These are phyloP conservation scores for Platismatia glauca DNA, from an alignment of 495 filamentous ascomycete genomes.

Conservation along the genomic window DNA sequence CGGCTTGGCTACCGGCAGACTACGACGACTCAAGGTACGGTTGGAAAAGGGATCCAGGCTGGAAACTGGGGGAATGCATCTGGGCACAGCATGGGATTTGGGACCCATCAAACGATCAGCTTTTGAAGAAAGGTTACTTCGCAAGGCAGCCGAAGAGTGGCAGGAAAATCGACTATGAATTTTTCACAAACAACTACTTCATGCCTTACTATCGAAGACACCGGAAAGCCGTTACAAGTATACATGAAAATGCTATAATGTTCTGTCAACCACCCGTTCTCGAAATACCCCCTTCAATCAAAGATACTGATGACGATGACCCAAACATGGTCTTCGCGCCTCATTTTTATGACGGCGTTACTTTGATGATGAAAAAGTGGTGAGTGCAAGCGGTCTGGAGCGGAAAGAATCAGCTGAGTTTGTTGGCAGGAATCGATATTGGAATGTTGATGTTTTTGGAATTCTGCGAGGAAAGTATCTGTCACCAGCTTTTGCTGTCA, in stretches of 20 bases:
- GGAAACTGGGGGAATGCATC: constrained; percentile 86
- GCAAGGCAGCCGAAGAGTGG: constrained; percentile 61
- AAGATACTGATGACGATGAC: constrained; percentile 82
- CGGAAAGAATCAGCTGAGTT: constrained; percentile 14
- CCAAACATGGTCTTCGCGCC: constrained; percentile 84
- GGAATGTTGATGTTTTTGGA: constrained; percentile 94
- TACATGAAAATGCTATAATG: constrained; percentile 75
- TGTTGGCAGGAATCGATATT: constrained; percentile 63
- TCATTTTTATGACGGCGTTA: constrained; percentile 95
- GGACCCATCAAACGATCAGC: constrained; percentile 69
- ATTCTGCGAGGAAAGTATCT: constrained; percentile 81
- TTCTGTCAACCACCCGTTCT: constrained; percentile 88
- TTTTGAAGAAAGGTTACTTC: constrained; percentile 85
- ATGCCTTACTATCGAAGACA: constrained; percentile 76
- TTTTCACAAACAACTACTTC: constrained; percentile 84
- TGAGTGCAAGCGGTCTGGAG: constrained; percentile 24
- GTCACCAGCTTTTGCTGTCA: constrained; percentile 81
- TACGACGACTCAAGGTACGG: constrained; percentile 84
- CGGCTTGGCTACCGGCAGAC: constrained; percentile 69
- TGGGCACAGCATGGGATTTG: constrained; percentile 98
- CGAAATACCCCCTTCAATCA: constrained; percentile 81
- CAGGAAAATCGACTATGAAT: constrained; percentile 63
- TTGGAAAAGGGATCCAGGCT: constrained; percentile 77
- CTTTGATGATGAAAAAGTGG: constrained; percentile 97
- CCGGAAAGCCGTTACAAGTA: constrained; percentile 57